Evolutionary conservation across 2,329 filamentous ascomycete species (phyloP), one percentile per base, ranked within the genome.

Genomic region (Talaromyces amestolkiae): DNA sequence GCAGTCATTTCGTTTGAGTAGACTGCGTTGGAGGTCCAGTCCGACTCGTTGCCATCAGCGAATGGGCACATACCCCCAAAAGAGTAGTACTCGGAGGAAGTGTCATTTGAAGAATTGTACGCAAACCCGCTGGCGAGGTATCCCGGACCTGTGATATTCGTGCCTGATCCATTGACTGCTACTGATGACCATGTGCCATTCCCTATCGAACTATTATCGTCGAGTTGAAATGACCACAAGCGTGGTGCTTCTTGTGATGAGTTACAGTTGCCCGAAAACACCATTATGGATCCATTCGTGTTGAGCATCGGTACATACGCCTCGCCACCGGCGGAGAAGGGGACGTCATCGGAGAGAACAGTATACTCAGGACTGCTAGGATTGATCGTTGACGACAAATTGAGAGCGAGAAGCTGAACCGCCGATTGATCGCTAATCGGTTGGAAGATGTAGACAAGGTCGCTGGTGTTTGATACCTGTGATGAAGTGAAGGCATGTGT

Each of bases 21-120:
- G 47, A 87, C 86, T 11, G 90, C 92, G 10, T 83, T 76, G 1
- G 85, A 84, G 67, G 91, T 86, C 89, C 92, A 93, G 35, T 82
- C 82, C 7, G 79, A 72, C 19, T 77, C 74, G 22, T 80, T 76
- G n/a, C 76, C 74, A 8, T 76, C 76, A 2, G 72, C 70, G 31
- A 74, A 77, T 4, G 90, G 89, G 72, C 94, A 98, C 92, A 97
- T 96, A 70, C 94, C 94, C 41, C 93, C 94, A 77, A 96, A 97
- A 7, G 89, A 80, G 74, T 93, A 96, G 51, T 78, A 69, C 45
- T 73, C 69, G 63, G 67, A 70, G 84, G 86, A 43, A 82, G 82
- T 56, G 86, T 79, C 41, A 82, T 85, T 37, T 83, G 83, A 22
- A 11, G 72, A 63, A 15, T 91, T 89, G 75, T 93, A 96, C 27